Base-by-base conservation (phyloP, 495 filamentous ascomycete species). In the Hypoxylon rickii region DNA sequence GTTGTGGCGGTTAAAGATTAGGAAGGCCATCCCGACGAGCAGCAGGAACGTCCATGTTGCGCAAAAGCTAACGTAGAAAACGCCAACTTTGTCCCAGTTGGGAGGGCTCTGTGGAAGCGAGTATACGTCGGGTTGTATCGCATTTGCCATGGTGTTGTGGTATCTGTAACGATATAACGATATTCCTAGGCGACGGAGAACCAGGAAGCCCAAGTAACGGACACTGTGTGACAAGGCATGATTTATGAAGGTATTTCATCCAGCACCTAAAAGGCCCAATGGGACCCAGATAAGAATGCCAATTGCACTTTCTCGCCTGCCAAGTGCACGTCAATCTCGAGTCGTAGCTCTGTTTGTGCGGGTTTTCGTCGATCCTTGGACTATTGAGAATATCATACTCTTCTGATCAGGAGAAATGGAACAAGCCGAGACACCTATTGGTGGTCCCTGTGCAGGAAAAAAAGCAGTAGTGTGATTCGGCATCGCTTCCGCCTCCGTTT, bases 11-110 rank as follows among this genome's bases (percentile, higher is more conserved):
- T 83, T 71, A 8, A 37, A 20, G 53, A 81, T 74, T 22, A 90
- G 77, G 55, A 77, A 83, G 46, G 55, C 65, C 64, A 85, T 74
- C 37, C 83, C 85, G 24, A 57, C 42, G 46, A 71, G 68, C 12
- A 90, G 57, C 34, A 80, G 49, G 29, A 74, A 37, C 0, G 84
- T 86, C 83, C 85, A 88, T 50, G 80, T 57, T 36, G 75, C 72
- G 48, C 70, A 70, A 33, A 79, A 68, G 55, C 63, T 56, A 17
- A 76, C 64, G 51, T 79, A 83, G 48, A 72, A 61, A 18, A 65
- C 71, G 47, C 76, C 79, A 11, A 80, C 58, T 13, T 12, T 49
- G 52, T 81, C 78, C 67, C 55, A 70, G 32, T 68, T 68, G 1
- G 64, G 50, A 10, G 60, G 64, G 21, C 60, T 61, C 5, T 20